Conservation (phyloP, 805 yeast genomes). For the Candida lessepsii region DNA sequence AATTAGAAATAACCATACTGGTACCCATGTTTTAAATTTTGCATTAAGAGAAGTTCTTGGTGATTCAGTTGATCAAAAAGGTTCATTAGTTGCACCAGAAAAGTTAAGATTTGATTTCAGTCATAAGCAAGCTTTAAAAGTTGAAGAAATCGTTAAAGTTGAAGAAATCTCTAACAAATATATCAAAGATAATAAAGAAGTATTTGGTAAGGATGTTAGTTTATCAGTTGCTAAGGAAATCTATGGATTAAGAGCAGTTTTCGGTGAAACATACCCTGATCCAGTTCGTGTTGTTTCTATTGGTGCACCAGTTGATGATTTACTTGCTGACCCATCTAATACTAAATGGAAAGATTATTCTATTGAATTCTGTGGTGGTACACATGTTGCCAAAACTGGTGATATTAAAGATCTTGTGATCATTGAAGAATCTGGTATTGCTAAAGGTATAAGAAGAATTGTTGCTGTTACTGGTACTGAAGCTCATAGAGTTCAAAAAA, state of each 20-base stretch:
- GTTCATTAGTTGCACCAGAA: slow-evolving; percentile 94
- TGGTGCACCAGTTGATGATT: slow-evolving; percentile 84
- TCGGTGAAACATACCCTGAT: slow-evolving; percentile 98
- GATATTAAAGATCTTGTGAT: slow-evolving; percentile 90
- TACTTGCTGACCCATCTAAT: slow-evolving; percentile 68
- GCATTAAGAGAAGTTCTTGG: slow-evolving; percentile 88
- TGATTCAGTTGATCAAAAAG: slow-evolving; percentile 88
- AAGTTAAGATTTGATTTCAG: slow-evolving; percentile 95
- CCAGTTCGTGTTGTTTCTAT: slow-evolving; percentile 98
- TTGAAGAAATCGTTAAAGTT: slow-evolving; percentile 68
- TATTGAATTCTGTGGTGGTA: slow-evolving; percentile 98
- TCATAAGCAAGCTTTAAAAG: slow-evolving; percentile 78
- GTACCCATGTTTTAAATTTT: slow-evolving; percentile 91
- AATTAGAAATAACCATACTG: slow-evolving; percentile 95
- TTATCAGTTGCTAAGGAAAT: slow-evolving; percentile 72
- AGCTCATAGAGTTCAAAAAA: slow-evolving; percentile 85
- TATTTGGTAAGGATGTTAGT: slow-evolving; percentile 80
- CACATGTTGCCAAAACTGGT: slow-evolving; percentile 89
- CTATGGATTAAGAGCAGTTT: slow-evolving; percentile 90
- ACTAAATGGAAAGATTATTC: slow-evolving; percentile 76
- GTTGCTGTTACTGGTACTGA: slow-evolving; percentile 94
- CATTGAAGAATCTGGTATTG: slow-evolving; percentile 94
- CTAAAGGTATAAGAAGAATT: slow-evolving; percentile 97
- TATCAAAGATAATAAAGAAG: slow-evolving; percentile 68
- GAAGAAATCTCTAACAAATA: slow-evolving; percentile 72